These are phyloP conservation scores for Ustilago bromivora DNA, from an alignment of 1,284 basidiomycete species.

Conservation along the genomic window DNA sequence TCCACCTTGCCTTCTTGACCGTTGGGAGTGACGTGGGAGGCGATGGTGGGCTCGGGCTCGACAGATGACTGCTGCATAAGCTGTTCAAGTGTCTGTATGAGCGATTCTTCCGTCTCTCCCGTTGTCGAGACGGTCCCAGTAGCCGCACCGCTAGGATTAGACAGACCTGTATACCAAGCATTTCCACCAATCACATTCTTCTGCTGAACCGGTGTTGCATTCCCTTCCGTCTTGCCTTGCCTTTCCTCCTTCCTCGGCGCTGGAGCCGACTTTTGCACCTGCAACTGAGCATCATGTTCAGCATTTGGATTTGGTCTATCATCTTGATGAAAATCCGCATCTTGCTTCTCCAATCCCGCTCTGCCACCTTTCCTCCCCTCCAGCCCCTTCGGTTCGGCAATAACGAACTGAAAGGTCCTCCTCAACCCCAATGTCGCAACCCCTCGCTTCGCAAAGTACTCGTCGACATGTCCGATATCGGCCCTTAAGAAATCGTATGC, in stretches of 20 bases:
- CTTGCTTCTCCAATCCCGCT: conserved; percentile 59
- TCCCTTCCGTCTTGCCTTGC: not conserved
- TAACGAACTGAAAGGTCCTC: conserved; percentile 79
- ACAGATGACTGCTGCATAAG: conserved; percentile 38
- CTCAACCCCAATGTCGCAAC: conserved; percentile 84
- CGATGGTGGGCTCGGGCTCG: conserved; percentile 11
- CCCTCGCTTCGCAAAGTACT: conserved; percentile 82
- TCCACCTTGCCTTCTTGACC: not conserved
- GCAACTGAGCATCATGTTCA: conserved; percentile 22
- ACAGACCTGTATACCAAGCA: conserved; percentile 38
- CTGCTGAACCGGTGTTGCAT: not conserved
- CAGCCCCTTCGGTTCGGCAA: conserved; percentile 23
- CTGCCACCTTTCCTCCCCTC: conserved; percentile 47
- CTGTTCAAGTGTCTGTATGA: conserved; percentile 48
- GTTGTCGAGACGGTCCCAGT: conserved; percentile 3
- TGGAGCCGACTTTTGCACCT: not conserved
- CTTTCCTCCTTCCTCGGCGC: not conserved
- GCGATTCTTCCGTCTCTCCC: conserved; percentile 54
- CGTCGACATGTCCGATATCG: conserved; percentile 92
- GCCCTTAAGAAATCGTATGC: conserved; percentile 87
- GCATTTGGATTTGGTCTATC: conserved; percentile 33
- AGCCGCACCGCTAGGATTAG: not conserved
- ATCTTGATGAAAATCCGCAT: conserved; percentile 30
- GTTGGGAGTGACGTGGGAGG: not conserved
- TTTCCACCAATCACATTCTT: conserved; percentile 40